Evolutionary conservation across 164 flowering plant genomes (phyloP).

Genomic region (Piper longum): DNA sequence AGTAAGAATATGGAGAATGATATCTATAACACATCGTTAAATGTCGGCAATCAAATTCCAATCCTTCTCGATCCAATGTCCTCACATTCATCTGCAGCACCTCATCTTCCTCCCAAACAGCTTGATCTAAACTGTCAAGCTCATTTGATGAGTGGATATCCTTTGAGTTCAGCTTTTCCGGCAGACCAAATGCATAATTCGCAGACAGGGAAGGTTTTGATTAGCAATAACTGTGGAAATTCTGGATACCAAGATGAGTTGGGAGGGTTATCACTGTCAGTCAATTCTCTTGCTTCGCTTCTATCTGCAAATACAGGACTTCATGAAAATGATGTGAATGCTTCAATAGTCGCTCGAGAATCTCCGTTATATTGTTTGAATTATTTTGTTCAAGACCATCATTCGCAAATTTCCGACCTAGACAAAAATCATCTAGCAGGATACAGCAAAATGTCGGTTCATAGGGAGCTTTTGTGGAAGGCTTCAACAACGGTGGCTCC

Average conservation of each 20-base stretch:
- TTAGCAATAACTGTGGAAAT: conserved; percentile 5
- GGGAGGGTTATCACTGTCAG: conserved; percentile 19
- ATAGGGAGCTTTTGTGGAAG: conserved; percentile 13
- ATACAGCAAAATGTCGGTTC: conserved; percentile 9
- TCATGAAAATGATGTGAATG: conserved; percentile 20
- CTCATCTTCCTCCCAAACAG: conserved; percentile 17
- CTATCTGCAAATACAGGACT: conserved; percentile 16
- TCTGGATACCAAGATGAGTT: conserved; percentile 18
- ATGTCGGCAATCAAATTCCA: conserved; percentile 13
- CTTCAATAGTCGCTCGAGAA: conserved; percentile 11
- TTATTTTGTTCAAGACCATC: conserved; percentile 11
- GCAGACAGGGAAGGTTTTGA: conserved; percentile 8
- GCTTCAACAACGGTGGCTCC: conserved; percentile 12
- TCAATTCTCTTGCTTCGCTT: conserved; percentile 23
- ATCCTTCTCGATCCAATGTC: conserved; percentile 19
- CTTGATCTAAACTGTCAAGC: conserved; percentile 20
- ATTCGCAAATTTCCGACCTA: conserved; percentile 17
- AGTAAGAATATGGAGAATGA: conserved; percentile 23
- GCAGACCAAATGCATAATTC: conserved; percentile 15
- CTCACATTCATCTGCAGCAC: conserved; percentile 15
- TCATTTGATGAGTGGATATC: conserved; percentile 24
- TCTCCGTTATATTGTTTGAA: conserved; percentile 20
- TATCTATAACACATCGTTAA: conserved; percentile 10
- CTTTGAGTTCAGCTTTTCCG: conserved; percentile 21
- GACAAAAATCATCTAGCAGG: conserved; percentile 4